These are phyloP conservation scores for Suillus bovinus DNA, from an alignment of 768 basidiomycete species.

Conservation along the genomic window DNA sequence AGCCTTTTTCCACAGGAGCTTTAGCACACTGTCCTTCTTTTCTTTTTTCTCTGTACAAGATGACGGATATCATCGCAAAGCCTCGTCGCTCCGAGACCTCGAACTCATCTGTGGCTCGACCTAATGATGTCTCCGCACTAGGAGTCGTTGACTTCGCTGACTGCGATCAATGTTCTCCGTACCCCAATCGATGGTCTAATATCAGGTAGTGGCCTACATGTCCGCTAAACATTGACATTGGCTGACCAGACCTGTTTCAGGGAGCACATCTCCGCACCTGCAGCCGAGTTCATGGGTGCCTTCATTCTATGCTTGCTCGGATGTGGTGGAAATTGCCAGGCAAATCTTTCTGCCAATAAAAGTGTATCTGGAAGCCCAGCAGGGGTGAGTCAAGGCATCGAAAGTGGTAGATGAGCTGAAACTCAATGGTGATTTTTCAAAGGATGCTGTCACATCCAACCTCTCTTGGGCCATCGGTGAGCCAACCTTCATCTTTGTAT, in stretches of 20 bases:
- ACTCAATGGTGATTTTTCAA: slow-evolving; percentile 3
- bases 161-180: slow-evolving; percentile 37
- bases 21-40: background rate
- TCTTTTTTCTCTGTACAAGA: slow-evolving; percentile 13
- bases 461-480: slow-evolving; percentile 56
- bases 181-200: slow-evolving; percentile 50
- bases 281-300: slow-evolving; percentile 56
- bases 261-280: slow-evolving; percentile 46
- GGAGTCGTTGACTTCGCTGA: slow-evolving; percentile 23
- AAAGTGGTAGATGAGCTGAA: background rate
- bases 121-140: slow-evolving; percentile 8
- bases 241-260: slow-evolving; percentile 22
- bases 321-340: slow-evolving; percentile 52
- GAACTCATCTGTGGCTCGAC: slow-evolving; percentile 12
- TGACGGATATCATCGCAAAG: slow-evolving; percentile 24
- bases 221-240: background rate
- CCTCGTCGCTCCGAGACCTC: slow-evolving; percentile 24
- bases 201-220: slow-evolving; percentile 41
- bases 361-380: slow-evolving; percentile 41
- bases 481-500: background rate
- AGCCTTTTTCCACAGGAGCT: background rate
- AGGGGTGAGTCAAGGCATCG: slow-evolving; percentile 42
- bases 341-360: slow-evolving; percentile 43
- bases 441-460: slow-evolving; percentile 50
- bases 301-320: slow-evolving; percentile 55